phyloP scores from a whole-genome alignment of 371 early-diverging fungal species.

The Lichtheimia hyalospora region DNA sequence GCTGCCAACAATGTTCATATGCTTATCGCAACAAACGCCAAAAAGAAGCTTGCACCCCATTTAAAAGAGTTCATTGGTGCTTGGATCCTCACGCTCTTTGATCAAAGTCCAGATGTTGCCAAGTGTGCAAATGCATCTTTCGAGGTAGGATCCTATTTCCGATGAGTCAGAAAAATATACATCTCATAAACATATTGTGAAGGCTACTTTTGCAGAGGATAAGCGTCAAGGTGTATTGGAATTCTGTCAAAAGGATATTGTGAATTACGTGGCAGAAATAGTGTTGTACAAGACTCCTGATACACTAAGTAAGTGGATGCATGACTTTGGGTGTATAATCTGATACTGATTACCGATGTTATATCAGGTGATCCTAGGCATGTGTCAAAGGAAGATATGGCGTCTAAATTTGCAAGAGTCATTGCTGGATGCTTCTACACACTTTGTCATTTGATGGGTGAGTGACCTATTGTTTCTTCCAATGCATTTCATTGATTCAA shows the following conservation, averaged over 20 bases:
- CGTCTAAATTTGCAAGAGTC: constrained; percentile 59
- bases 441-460: constrained; percentile 56
- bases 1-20: constrained; percentile 54
- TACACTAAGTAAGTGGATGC: constrained; percentile 47
- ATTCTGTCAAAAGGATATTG: constrained; percentile 61
- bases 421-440: constrained; percentile 53
- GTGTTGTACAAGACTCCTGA: constrained; percentile 61
- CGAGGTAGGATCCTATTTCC: constrained; percentile 35
- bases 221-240: constrained; percentile 55
- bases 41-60: constrained; percentile 62
- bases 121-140: constrained; percentile 51
- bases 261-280: constrained; percentile 57
- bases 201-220: constrained; percentile 57
- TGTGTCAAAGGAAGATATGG: constrained; percentile 65
- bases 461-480: not conserved
- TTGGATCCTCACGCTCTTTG: constrained; percentile 64
- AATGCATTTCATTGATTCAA: too few relatives aligned
- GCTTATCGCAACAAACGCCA: constrained; percentile 51
- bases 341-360: not conserved
- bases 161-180: not conserved
- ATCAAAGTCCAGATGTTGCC: constrained; percentile 62
- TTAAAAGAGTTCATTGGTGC: constrained; percentile 61
- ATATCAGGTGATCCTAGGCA: constrained; percentile 58
- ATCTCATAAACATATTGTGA: not conserved
- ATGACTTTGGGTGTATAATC: not conserved